Conservation (phyloP, 2,329 filamentous ascomycete species). For the Penicillium occitanis region DNA sequence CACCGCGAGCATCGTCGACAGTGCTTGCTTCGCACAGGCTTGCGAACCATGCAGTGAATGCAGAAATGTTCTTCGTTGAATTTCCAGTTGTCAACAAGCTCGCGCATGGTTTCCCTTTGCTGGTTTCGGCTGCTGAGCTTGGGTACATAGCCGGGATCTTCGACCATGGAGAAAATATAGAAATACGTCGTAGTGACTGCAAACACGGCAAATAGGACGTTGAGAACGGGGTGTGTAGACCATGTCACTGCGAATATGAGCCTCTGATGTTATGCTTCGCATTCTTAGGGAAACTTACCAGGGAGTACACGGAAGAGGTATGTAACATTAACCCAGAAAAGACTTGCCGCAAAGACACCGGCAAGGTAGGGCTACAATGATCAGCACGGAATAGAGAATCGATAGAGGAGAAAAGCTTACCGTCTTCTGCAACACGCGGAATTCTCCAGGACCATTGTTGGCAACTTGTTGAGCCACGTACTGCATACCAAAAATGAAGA, state of each 20-base stretch:
- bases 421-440: conserved; percentile 87
- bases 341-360: conserved; percentile 83
- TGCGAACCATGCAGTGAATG: conserved; percentile 89
- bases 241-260: conserved; percentile 60
- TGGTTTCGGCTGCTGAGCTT: conserved; percentile 86
- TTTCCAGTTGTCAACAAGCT: conserved; percentile 79
- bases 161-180: conserved; percentile 79
- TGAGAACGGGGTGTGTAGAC: conserved; percentile 67
- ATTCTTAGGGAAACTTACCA: conserved; percentile 49
- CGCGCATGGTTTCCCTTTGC: conserved; percentile 84
- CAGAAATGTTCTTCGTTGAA: conserved; percentile 96
- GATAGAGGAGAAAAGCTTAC: conserved; percentile 49
- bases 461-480: conserved; percentile 75
- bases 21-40: conserved; percentile 91
- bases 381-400: conserved; percentile 22
- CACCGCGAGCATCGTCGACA: conserved; percentile 89
- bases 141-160: conserved; percentile 89
- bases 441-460: conserved; percentile 79
- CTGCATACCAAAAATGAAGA: conserved; percentile 67
- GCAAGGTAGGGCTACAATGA: conserved; percentile 76
- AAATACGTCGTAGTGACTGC: conserved; percentile 76
- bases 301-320: conserved; percentile 75
- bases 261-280: neutral
- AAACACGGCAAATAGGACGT: conserved; percentile 68
- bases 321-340: conserved; percentile 76